A percentile compares a stretch with the other conserved stretches of the same genome.
Conservation (phyloP, 495 filamentous ascomycete species). For the Hypoxylon fragiforme region DNA sequence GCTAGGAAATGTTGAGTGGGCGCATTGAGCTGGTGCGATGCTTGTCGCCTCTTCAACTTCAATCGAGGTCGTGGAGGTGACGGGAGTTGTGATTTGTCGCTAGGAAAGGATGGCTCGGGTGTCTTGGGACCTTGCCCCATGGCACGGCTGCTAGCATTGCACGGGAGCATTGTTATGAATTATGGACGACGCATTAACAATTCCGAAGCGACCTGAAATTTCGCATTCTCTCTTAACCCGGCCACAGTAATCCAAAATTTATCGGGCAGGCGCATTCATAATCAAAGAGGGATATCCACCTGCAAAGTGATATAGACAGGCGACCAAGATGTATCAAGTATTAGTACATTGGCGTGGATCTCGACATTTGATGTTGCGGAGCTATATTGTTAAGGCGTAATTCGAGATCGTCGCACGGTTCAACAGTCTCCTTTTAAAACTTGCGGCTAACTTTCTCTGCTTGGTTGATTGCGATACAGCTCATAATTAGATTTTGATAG, state of each 20-base stretch:
- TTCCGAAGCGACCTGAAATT: constrained; percentile 12
- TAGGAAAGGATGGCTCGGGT: constrained; percentile 45
- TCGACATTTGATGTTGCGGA: not conserved
- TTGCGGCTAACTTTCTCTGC: constrained; percentile 8
- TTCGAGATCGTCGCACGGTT: constrained; percentile 6
- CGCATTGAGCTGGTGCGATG: constrained; percentile 49
- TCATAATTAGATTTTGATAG: constrained; percentile 21
- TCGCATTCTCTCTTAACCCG: constrained; percentile 25
- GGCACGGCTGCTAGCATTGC: constrained; percentile 46
- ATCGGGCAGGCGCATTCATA: constrained; percentile 23
- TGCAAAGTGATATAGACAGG: constrained; percentile 1
- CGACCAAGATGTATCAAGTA: not conserved
- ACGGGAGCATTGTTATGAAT: constrained; percentile 41
- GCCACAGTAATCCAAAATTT: constrained; percentile 16
- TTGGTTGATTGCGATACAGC: constrained; percentile 5
- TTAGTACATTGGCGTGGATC: constrained; percentile 18
- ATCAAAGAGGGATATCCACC: constrained; percentile 1
- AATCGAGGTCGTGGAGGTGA: constrained; percentile 50
- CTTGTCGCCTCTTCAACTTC: constrained; percentile 51
- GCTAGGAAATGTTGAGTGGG: constrained; percentile 60
- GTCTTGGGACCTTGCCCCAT: constrained; percentile 44
- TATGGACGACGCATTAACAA: constrained; percentile 9
- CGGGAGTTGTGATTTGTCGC: constrained; percentile 41
- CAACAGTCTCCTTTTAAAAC: constrained; percentile 4
- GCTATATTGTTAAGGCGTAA: constrained; percentile 2